These are phyloP conservation scores for Orbilia javanica DNA, from an alignment of 2,329 filamentous ascomycete species.

Conservation along the genomic window DNA sequence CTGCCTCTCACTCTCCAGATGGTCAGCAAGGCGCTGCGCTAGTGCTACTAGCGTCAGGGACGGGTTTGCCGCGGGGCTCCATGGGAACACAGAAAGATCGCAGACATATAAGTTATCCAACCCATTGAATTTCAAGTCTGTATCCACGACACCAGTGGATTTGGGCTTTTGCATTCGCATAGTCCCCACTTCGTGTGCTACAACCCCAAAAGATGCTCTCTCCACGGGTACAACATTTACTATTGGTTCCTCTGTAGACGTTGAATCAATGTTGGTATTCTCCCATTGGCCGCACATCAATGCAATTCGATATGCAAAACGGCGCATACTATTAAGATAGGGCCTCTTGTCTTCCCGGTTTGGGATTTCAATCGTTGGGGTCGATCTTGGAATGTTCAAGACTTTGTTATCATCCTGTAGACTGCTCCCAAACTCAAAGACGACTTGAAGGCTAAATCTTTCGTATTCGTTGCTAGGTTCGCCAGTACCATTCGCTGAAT, in stretches of 20 bases:
- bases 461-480: neutral
- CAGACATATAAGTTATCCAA: slow-evolving; percentile 9
- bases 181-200: slow-evolving; percentile 19
- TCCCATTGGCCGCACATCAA: neutral
- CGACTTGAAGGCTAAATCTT: neutral
- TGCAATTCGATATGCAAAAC: neutral
- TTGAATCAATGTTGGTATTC: neutral
- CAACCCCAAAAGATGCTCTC: slow-evolving; percentile 12
- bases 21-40: neutral
- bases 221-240: neutral
- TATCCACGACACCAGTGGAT: neutral
- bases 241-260: neutral
- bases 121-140: slow-evolving; percentile 3
- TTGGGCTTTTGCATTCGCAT: neutral
- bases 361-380: slow-evolving; percentile 10
- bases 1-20: neutral
- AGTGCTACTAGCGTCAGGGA: slow-evolving; percentile 6
- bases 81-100: slow-evolving; percentile 26
- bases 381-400: slow-evolving; percentile 1
- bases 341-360: neutral
- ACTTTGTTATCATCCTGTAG: slow-evolving; percentile 7
- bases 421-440: slow-evolving; percentile 1
- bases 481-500: too few relatives aligned
- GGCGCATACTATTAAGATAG: neutral
- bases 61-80: slow-evolving; percentile 16